phyloP scores from a whole-genome alignment of 2,329 filamentous ascomycete genomes.

The Hypomyces perniciosus region DNA sequence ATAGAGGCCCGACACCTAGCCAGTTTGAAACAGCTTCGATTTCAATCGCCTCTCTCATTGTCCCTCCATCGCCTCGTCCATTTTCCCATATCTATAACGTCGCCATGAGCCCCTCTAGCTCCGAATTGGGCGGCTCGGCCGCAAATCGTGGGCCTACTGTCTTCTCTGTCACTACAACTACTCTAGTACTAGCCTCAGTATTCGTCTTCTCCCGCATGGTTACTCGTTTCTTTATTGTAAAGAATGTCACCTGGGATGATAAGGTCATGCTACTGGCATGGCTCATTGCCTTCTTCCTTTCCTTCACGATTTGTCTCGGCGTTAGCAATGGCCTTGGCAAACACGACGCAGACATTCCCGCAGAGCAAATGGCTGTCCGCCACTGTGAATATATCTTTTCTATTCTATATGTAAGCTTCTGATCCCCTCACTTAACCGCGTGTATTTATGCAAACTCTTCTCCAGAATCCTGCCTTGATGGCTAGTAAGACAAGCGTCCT shows the following conservation, averaged over 20 bases:
- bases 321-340: slow-evolving; percentile 61
- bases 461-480: slow-evolving; percentile 83
- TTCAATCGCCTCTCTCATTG: too few species aligned
- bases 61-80: neutral
- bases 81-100: slow-evolving; percentile 10
- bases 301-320: slow-evolving; percentile 60
- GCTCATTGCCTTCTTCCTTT: slow-evolving; percentile 62
- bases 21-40: slow-evolving; percentile 7
- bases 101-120: slow-evolving; percentile 11
- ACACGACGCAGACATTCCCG: slow-evolving; percentile 55
- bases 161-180: slow-evolving; percentile 63
- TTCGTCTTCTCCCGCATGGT: slow-evolving; percentile 72
- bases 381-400: slow-evolving; percentile 59
- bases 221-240: slow-evolving; percentile 67
- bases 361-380: slow-evolving; percentile 41
- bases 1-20: slow-evolving; percentile 3
- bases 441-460: slow-evolving; percentile 6
- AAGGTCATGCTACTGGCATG: slow-evolving; percentile 76
- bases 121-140: slow-evolving; percentile 24
- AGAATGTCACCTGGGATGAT: slow-evolving; percentile 68
- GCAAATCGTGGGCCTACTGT: slow-evolving; percentile 54
- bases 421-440: neutral
- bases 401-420: slow-evolving; percentile 49
- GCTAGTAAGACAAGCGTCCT: slow-evolving; percentile 89
- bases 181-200: slow-evolving; percentile 61